Evolutionary conservation across 1,284 basidiomycete species (phyloP).

Genomic region (Apiotrichum laibachii): DNA sequence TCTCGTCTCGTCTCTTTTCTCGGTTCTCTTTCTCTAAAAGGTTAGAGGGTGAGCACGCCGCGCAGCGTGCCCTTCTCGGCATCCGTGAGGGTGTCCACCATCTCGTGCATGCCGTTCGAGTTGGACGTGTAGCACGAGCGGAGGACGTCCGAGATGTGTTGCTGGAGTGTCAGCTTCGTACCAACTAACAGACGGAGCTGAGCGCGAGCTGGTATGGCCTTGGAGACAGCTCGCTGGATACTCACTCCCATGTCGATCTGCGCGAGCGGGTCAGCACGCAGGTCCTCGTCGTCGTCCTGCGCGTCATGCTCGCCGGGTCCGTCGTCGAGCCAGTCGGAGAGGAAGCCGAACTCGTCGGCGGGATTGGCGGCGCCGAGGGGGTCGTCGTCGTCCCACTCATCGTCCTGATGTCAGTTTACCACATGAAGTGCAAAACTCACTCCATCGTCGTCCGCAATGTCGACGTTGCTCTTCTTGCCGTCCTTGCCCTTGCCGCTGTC

Average conservation of each 20-base stretch:
- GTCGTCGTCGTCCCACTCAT: slow-evolving; percentile 84
- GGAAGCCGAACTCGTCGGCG: slow-evolving; percentile 52
- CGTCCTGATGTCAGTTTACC: slow-evolving; percentile 58
- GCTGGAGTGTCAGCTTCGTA: slow-evolving; percentile 8
- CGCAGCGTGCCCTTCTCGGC: slow-evolving; percentile 69
- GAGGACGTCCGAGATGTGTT: slow-evolving; percentile 55
- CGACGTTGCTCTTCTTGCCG: slow-evolving; percentile 55
- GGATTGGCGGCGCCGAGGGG: slow-evolving; percentile 47
- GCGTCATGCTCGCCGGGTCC: slow-evolving; percentile 68
- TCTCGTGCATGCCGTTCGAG: slow-evolving; percentile 62
- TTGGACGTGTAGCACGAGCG: slow-evolving; percentile 66
- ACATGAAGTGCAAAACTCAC: slow-evolving; percentile 24
- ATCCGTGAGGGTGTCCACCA: slow-evolving; percentile 64
- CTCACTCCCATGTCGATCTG: slow-evolving; percentile 76
- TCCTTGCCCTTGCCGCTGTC: slow-evolving; percentile 63
- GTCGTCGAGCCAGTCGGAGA: slow-evolving; percentile 57
- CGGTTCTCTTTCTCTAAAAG: not conserved
- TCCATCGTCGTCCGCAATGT: slow-evolving; percentile 65
- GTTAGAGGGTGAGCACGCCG: slow-evolving; percentile 54
- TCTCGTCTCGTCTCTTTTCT: not conserved
- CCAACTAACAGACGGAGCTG: no score
- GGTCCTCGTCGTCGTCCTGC: slow-evolving; percentile 82
- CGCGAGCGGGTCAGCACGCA: slow-evolving; percentile 79
- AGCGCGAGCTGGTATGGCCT: no score
- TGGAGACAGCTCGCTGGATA: not conserved